phyloP scores from a whole-genome alignment of 345 rosid species.

The sweet orange (Citrus sinensis) region DNA sequence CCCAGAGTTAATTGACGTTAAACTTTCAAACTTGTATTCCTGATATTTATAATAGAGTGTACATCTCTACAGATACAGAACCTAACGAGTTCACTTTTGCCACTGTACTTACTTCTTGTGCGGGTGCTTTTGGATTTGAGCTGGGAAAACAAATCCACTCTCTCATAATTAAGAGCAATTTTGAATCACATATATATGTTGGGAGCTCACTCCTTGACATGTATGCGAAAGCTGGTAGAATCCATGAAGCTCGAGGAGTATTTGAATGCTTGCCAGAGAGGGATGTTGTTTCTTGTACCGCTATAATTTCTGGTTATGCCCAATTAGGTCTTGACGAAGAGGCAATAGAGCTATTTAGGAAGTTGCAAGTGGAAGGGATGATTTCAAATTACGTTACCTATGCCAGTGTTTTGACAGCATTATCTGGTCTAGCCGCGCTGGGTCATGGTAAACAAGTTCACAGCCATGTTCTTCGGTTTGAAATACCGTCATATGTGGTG shows the following conservation, averaged over 20 bases:
- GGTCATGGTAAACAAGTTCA: conserved; percentile 88
- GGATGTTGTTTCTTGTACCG: conserved; percentile 94
- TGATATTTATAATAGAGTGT: conserved; percentile 13
- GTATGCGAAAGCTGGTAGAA: conserved; percentile 86
- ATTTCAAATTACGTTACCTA: conserved; percentile 78
- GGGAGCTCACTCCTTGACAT: conserved; percentile 97
- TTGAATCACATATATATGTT: conserved; percentile 60
- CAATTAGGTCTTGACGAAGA: conserved; percentile 77
- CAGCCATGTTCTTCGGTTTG: conserved; percentile 59
- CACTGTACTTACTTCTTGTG: conserved; percentile 62
- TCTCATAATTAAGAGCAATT: conserved; percentile 49
- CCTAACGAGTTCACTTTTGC: conserved; percentile 87
- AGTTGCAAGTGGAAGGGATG: conserved; percentile 69
- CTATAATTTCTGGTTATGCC: conserved; percentile 89
- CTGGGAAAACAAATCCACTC: conserved; percentile 83
- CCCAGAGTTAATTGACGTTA: background rate
- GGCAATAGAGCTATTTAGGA: conserved; percentile 65
- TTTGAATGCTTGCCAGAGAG: conserved; percentile 74
- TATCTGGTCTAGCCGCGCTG: conserved; percentile 80
- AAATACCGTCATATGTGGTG: conserved; percentile 54
- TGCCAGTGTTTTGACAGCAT: conserved; percentile 68
- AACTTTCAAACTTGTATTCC: background rate
- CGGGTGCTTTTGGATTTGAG: conserved; percentile 41
- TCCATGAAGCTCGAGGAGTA: conserved; percentile 69
- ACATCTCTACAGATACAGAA: conserved; percentile 43